Conservation (phyloP, 176 grass and related monocot genomes). For the Aegilops tauschii region DNA sequence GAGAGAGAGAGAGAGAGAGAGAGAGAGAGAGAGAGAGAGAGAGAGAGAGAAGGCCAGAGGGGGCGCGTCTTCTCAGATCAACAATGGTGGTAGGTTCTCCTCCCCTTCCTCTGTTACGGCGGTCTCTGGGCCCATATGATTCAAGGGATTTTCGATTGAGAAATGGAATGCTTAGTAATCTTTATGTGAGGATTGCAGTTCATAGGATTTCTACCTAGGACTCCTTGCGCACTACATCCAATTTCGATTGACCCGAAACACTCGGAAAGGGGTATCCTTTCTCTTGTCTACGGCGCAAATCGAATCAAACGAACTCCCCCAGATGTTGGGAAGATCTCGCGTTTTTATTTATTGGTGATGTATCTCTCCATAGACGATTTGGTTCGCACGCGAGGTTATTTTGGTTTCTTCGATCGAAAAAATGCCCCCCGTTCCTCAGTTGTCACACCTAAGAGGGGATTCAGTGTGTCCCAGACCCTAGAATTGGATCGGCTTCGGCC, state of each 20-base stretch:
- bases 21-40: no score
- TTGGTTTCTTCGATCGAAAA: background rate
- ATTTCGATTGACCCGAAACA: background rate
- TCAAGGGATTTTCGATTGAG: background rate
- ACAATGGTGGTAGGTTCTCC: conserved; percentile 37
- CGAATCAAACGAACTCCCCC: background rate
- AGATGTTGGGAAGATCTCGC: background rate
- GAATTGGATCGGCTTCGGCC: background rate
- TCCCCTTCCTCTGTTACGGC: background rate
- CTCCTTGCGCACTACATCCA: background rate
- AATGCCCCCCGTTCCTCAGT: background rate
- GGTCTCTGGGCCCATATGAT: background rate
- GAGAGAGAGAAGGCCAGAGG: background rate
- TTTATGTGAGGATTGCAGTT: background rate
- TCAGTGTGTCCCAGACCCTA: background rate
- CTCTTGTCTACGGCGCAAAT: no score
- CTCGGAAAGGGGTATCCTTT: background rate
- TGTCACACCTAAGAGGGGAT: no score
- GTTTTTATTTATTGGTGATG: background rate
- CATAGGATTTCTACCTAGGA: background rate
- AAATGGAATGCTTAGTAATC: background rate
- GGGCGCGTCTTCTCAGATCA: background rate
- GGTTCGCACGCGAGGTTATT: background rate
- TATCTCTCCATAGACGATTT: background rate
- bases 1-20: background rate